phyloP scores from a whole-genome alignment of 2,329 filamentous ascomycete genomes.

The Fusarium temperatum region DNA sequence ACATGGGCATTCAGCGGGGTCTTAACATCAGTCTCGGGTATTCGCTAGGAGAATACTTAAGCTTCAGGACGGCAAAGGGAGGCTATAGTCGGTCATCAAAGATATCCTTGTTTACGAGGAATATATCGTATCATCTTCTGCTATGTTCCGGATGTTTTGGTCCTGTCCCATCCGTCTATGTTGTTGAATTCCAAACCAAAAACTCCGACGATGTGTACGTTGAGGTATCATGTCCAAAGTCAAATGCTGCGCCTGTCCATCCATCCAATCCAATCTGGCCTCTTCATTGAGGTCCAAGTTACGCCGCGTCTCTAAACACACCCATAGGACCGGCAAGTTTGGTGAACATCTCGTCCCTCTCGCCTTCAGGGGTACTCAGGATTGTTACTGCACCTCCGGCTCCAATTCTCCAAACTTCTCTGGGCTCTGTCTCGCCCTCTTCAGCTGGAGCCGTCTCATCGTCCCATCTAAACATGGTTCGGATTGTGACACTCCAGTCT shows the following conservation, averaged over 20 bases:
- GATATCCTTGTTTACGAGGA: slow-evolving; percentile 18
- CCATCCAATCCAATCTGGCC: neutral
- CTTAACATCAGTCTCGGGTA: slow-evolving; percentile 18
- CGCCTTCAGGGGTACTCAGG: slow-evolving; percentile 79
- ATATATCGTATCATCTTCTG: slow-evolving; percentile 13
- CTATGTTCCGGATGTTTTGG: slow-evolving; percentile 6
- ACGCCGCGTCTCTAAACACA: slow-evolving; percentile 55
- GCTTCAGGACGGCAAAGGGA: neutral
- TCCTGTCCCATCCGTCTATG: slow-evolving; percentile 29
- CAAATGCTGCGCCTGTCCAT: slow-evolving; percentile 16
- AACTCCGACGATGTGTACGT: slow-evolving; percentile 48
- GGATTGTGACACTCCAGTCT: slow-evolving; percentile 92
- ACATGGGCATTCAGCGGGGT: slow-evolving; percentile 35
- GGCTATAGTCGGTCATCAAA: slow-evolving; percentile 20
- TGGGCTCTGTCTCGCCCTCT: slow-evolving; percentile 43
- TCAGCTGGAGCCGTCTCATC: slow-evolving; percentile 57
- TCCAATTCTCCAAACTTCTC: slow-evolving; percentile 81
- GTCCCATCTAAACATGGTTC: slow-evolving; percentile 80
- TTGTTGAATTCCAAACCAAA: slow-evolving; percentile 41
- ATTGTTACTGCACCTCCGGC: slow-evolving; percentile 91
- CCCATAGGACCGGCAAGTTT: slow-evolving; percentile 71
- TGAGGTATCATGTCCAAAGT: slow-evolving; percentile 45
- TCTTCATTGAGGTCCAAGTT: neutral
- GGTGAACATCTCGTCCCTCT: slow-evolving; percentile 90
- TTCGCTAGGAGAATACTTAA: slow-evolving; percentile 3